Evolutionary conservation across 2,329 filamentous ascomycete genomes (phyloP).

Genomic region (Ophiostoma sp.): DNA sequence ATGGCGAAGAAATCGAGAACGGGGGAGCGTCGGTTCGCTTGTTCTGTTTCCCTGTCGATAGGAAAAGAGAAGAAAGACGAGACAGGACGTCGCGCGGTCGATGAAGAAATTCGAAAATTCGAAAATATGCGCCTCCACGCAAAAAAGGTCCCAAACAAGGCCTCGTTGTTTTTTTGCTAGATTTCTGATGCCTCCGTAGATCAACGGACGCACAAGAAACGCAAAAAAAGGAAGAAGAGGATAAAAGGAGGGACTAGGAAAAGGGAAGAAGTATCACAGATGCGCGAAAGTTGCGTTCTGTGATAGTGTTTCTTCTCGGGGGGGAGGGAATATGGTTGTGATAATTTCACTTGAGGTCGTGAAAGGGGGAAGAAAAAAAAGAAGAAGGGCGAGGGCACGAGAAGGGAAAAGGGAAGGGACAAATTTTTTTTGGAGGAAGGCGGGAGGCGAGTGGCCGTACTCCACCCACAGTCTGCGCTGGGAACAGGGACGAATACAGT

Average conservation of each 20-base stretch:
- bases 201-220: slow-evolving; percentile 19
- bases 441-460: slow-evolving; percentile 23
- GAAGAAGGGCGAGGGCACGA: slow-evolving; percentile 19
- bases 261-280: slow-evolving; percentile 29
- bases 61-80: slow-evolving; percentile 14
- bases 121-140: slow-evolving; percentile 16
- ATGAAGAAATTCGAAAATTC: neutral
- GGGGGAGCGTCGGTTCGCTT: neutral
- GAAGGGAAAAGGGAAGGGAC: slow-evolving; percentile 15
- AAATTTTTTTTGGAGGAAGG: slow-evolving; percentile 26
- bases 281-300: slow-evolving; percentile 24
- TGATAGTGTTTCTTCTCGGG: slow-evolving; percentile 27
- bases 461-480: slow-evolving; percentile 24
- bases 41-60: slow-evolving; percentile 2
- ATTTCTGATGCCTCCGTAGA: slow-evolving; percentile 23
- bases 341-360: slow-evolving; percentile 27
- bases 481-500: neutral
- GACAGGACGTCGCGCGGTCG: slow-evolving; percentile 7
- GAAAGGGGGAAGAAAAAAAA: slow-evolving; percentile 24
- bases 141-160: neutral
- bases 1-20: neutral
- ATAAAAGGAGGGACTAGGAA: neutral
- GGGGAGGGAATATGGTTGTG: slow-evolving; percentile 22
- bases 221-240: slow-evolving; percentile 10
- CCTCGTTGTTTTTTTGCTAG: slow-evolving; percentile 15